These are phyloP conservation scores for Cryptosporidium tyzzeri DNA, from an alignment of 169 alveolate species.

Conservation along the genomic window DNA sequence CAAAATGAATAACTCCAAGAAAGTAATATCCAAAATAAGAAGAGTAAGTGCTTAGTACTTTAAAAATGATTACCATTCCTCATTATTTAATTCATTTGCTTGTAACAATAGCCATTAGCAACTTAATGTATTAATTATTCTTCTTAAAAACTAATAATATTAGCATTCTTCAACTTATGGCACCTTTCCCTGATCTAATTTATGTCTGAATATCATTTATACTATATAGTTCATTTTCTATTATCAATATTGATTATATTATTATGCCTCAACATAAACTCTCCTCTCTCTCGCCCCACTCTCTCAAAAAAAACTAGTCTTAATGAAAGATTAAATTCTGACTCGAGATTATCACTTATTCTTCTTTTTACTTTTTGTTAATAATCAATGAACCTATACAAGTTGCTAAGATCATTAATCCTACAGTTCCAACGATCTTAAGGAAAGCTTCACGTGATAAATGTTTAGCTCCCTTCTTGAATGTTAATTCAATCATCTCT, in stretches of 20 bases:
- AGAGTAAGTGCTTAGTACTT: background rate
- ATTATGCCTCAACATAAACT: background rate
- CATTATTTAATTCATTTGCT: background rate
- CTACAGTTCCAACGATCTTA: conserved; percentile 67
- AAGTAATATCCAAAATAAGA: conserved; percentile 8
- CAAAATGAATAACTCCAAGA: conserved; percentile 18
- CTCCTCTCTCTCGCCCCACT: background rate
- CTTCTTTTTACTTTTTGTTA: conserved; percentile 35
- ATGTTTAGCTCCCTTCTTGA: conserved; percentile 74
- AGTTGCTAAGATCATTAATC: conserved; percentile 41
- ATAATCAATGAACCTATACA: conserved; percentile 65
- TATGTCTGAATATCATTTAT: conserved; percentile 4
- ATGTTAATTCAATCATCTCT: conserved; percentile 50
- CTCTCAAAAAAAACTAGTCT: background rate
- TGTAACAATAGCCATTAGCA: background rate
- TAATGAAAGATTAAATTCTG: background rate
- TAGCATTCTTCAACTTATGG: conserved; percentile 11
- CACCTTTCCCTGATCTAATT: background rate
- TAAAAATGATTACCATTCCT: conserved; percentile 3
- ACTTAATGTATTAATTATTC: conserved; percentile 17
- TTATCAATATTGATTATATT: background rate
- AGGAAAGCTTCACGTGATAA: conserved; percentile 70
- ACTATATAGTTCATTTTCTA: background rate
- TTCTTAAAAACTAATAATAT: conserved; percentile 12
- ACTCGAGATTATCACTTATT: background rate